Evolutionary conservation across 257 asterid species (phyloP), one percentile per base, ranked within the genome.

Genomic region (Thymus quinquecostatus): DNA sequence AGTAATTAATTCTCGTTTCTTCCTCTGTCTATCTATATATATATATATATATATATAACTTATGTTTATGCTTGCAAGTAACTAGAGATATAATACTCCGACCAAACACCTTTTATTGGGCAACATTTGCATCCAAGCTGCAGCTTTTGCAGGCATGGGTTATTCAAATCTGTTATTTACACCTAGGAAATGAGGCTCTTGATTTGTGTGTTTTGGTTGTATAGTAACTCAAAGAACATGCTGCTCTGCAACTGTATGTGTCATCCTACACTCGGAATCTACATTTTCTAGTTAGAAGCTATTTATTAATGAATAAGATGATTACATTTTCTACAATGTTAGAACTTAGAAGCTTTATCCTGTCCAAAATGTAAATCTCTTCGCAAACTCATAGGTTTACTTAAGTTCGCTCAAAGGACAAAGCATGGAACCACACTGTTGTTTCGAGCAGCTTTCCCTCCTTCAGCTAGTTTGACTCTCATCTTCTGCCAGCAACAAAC

Each of bases 351-450:
- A 21, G 21, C 21, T 34, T 36, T 56, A 12, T 51, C 57, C 68
- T 77, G 66, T 59, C 64, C 75, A 69, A 73, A 36, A 33, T n/a
- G 66, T 43, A 50, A 66, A 65, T 66, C 74, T 71, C 72, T 77
- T 57, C 36, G 33, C 40, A 36, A 50, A 41, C 44, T 65, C 68
- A 45, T 71, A 71, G 29, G 44, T 65, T 73, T 64, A 64, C 66
- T 56, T 62, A 40, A 68, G 27, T 65, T 69, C 47, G 53, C 66
- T 65, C 60, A 27, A 70, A 14, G 43, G 6, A 21, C 21, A 38
- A 38, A 40, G 48, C 76, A 68, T 32, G 32, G 62, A 57, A 54
- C 40, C 60, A 60, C 21, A 32, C 64, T 58, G 12, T 41, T 64
- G 28, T 60, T 33, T 69, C 32, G 34, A 57, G 75, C 80, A 59